A percentile compares a stretch with the other conserved stretches of the same genome.
Conservation (phyloP, 2,329 filamentous ascomycete genomes). For the Exserohilum turcica region DNA sequence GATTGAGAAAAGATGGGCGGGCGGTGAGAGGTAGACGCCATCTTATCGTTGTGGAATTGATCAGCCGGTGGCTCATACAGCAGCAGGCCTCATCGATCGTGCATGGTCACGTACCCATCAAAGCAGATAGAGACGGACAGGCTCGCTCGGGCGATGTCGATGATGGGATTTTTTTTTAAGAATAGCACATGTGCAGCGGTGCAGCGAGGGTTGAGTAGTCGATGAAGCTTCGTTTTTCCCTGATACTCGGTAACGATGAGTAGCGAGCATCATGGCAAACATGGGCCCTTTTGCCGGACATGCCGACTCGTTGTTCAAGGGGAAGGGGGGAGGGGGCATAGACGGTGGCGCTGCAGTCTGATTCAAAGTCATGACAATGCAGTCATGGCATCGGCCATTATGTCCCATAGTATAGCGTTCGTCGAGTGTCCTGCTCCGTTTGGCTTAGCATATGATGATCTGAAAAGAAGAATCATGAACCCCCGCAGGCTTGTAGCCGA, state of each 20-base stretch:
- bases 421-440: not conserved
- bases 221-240: not conserved
- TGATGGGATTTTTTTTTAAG: not conserved
- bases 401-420: not conserved
- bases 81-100: not conserved
- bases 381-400: too few relatives aligned
- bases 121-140: not conserved
- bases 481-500: not conserved
- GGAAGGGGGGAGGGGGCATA: not conserved
- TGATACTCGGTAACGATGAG: not conserved
- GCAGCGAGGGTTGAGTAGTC: not conserved
- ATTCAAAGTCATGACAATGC: not conserved
- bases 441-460: not conserved
- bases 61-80: conserved; percentile 9
- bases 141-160: not conserved
- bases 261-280: not conserved
- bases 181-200: not conserved
- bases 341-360: not conserved
- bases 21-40: conserved; percentile 3
- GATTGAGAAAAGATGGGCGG: not conserved
- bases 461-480: not conserved
- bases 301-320: not conserved
- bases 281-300: not conserved
- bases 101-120: conserved; percentile 4
- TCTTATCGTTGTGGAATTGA: conserved; percentile 2